Percentiles rank a stretch among this genome's conserved stretches.
phyloP scores from a whole-genome alignment of 495 filamentous ascomycete genomes.

The Staphylotrichum tortipilum region DNA sequence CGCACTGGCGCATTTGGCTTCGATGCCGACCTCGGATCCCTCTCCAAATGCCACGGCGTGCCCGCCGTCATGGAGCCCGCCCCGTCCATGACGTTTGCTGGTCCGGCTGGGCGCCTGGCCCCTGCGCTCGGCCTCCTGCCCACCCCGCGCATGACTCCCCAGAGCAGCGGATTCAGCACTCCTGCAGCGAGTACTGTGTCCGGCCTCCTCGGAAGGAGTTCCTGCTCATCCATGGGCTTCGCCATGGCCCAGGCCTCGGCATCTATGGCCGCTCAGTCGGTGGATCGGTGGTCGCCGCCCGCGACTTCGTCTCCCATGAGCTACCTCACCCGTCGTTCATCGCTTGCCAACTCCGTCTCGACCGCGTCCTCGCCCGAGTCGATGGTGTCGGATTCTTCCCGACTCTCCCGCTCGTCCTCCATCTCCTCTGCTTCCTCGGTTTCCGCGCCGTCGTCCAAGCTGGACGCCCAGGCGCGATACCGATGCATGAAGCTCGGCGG shows the following conservation, averaged over 20 bases:
- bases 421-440: constrained; percentile 63
- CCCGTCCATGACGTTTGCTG: constrained; percentile 47
- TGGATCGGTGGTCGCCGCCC: constrained; percentile 52
- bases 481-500: constrained; percentile 59
- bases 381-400: constrained; percentile 78
- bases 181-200: constrained; percentile 77
- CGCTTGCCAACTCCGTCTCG: constrained; percentile 67
- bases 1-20: constrained; percentile 23
- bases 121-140: constrained; percentile 58
- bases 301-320: constrained; percentile 45
- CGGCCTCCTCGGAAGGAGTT: constrained; percentile 41
- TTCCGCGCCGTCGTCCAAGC: constrained; percentile 56
- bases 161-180: constrained; percentile 64
- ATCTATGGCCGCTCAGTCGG: constrained; percentile 46
- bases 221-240: constrained; percentile 64
- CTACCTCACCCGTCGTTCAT: constrained; percentile 61
- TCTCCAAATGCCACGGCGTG: constrained; percentile 33
- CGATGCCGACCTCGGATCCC: constrained; percentile 38
- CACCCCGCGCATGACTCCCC: constrained; percentile 76
- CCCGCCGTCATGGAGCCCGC: constrained; percentile 55
- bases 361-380: constrained; percentile 80
- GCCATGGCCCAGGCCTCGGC: constrained; percentile 73
- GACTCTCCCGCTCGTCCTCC: constrained; percentile 64
- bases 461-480: constrained; percentile 78
- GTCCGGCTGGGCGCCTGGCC: constrained; percentile 36